Percentiles rank a stretch among this genome's conserved stretches.
Conservation (phyloP, 2,329 filamentous ascomycete species). For the Pestalotiopsis sp. region DNA sequence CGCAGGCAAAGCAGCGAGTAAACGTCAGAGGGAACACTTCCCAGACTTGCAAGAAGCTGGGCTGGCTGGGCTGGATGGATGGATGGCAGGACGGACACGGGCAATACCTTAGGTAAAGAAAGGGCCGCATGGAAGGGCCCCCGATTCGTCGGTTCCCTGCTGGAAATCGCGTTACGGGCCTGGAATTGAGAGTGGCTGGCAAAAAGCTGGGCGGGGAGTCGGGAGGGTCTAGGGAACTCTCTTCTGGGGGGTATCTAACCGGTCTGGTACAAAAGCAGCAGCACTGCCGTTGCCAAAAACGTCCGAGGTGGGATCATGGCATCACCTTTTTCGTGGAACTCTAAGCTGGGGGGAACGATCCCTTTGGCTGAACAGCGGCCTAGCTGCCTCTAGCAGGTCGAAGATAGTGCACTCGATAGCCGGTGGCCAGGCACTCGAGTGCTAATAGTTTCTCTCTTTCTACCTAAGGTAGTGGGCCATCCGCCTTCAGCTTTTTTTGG, state of each 20-base stretch:
- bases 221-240: not conserved
- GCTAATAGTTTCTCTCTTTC: not conserved
- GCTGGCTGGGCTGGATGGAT: not conserved
- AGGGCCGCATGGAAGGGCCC: not conserved
- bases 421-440: not conserved
- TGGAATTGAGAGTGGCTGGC: not conserved
- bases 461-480: not conserved
- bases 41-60: not conserved
- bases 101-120: not conserved
- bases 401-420: not conserved
- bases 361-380: not conserved
- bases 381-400: not conserved
- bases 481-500: not conserved
- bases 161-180: not conserved
- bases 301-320: not conserved
- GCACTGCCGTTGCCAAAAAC: not conserved
- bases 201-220: not conserved
- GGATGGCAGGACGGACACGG: not conserved
- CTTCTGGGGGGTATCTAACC: not conserved
- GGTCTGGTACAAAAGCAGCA: not conserved
- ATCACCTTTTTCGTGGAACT: constrained; percentile 7
- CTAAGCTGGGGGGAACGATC: not conserved
- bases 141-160: not conserved
- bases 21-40: not conserved
- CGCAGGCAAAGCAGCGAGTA: not conserved